Evolutionary conservation across 768 basidiomycete species (phyloP).

Genomic region (Pleurotus salmoneostramineus): DNA sequence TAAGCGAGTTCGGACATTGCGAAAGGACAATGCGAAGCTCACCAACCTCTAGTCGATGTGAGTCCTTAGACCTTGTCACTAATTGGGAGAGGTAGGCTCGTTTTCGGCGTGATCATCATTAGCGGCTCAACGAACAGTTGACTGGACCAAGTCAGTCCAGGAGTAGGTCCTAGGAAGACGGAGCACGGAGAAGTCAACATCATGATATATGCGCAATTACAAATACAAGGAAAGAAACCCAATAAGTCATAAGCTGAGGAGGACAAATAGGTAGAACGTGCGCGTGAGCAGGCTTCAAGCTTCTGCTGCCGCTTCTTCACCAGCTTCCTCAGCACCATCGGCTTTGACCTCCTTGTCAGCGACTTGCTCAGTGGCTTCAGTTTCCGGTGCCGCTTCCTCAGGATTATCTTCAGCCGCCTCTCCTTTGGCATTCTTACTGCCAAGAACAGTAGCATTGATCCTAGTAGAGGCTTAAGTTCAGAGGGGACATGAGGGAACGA

Average conservation of each 20-base stretch:
- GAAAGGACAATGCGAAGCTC: too few relatives aligned
- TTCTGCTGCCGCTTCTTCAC: slow-evolving; percentile 12
- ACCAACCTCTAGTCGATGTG: too few relatives aligned
- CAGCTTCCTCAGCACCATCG: slow-evolving; percentile 20
- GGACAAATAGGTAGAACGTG: neutral
- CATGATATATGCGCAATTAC: neutral
- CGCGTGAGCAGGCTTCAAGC: neutral
- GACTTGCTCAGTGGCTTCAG: slow-evolving; percentile 11
- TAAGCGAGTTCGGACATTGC: too few relatives aligned
- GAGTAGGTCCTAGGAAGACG: too few relatives aligned
- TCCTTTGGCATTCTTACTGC: slow-evolving; percentile 55
- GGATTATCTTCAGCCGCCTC: slow-evolving; percentile 29
- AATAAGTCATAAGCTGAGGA: neutral
- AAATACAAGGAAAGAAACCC: neutral
- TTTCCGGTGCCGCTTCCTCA: slow-evolving; percentile 16
- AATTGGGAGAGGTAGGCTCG: too few relatives aligned
- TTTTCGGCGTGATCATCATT: too few relatives aligned
- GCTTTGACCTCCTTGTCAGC: slow-evolving; percentile 18
- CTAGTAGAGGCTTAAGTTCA: slow-evolving; percentile 27
- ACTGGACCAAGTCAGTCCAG: too few relatives aligned
- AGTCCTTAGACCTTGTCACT: too few relatives aligned
- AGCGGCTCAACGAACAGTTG: too few relatives aligned
- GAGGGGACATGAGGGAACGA: neutral
- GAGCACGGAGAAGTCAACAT: neutral
- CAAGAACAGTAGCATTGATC: slow-evolving; percentile 73